Conservation (phyloP, 192 early-diverging fungal species). For the Mortierella alpina region DNA sequence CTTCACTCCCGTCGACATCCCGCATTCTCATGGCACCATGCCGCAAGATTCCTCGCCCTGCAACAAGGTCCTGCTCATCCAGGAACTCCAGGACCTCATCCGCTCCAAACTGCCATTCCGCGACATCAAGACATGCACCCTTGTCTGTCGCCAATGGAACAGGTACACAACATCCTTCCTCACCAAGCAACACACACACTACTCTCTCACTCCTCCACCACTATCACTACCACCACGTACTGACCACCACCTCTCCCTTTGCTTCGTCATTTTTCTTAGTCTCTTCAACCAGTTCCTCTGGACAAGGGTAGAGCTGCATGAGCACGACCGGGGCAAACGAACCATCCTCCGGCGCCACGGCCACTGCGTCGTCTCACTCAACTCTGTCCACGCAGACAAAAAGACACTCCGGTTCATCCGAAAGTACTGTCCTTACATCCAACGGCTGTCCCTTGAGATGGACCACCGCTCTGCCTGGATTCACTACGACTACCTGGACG, state of each 20-base stretch:
- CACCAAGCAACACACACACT: no score
- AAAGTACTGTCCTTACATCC: neutral
- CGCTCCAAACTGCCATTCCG: neutral
- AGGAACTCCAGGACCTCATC: conserved; percentile 17
- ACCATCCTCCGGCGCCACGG: conserved; percentile 23
- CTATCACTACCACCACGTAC: no score
- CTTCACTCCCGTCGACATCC: neutral
- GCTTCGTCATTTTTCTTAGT: neutral
- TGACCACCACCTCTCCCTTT: neutral
- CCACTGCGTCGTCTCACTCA: neutral
- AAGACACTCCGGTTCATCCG: conserved; percentile 11
- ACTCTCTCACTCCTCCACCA: neutral
- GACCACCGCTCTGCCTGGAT: conserved; percentile 9
- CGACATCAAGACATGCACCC: conserved; percentile 14
- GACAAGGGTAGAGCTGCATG: conserved; percentile 2
- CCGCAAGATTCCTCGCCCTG: conserved; percentile 1
- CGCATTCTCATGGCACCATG: neutral
- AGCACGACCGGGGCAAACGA: conserved; percentile 2
- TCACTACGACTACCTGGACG: conserved; percentile 6
- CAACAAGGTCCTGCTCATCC: conserved; percentile 8
- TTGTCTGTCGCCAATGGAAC: conserved; percentile 26
- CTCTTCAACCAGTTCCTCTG: conserved; percentile 2
- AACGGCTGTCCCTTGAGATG: neutral
- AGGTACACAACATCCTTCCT: neutral
- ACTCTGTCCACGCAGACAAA: conserved; percentile 2